Conservation (phyloP, 1,284 basidiomycete species). For the Farysia itapuensis region DNA sequence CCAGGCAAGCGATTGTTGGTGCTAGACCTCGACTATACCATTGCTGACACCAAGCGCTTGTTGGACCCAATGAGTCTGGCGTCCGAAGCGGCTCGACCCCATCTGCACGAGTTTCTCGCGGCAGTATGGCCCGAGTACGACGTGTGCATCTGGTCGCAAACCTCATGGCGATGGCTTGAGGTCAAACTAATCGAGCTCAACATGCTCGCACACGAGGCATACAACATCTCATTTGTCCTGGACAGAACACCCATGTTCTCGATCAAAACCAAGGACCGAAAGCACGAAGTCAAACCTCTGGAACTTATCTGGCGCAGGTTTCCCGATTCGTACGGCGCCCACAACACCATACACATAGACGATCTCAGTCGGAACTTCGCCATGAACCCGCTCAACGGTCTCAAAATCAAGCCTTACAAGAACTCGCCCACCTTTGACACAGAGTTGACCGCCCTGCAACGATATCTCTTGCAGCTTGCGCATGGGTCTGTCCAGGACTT, state of each 20-base stretch:
- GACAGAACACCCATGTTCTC: constrained; percentile 88
- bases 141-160: constrained; percentile 62
- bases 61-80: constrained; percentile 78
- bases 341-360: constrained; percentile 84
- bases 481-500: constrained; percentile 29
- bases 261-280: constrained; percentile 71
- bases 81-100: constrained; percentile 74
- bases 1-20: constrained; percentile 69
- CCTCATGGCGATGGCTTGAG: constrained; percentile 88
- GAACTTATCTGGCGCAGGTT: constrained; percentile 54
- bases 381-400: constrained; percentile 77
- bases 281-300: constrained; percentile 67
- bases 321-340: constrained; percentile 36
- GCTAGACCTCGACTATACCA: constrained; percentile 78
- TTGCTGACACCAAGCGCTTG: constrained; percentile 53
- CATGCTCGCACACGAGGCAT: constrained; percentile 65
- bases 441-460: constrained; percentile 29
- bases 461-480: constrained; percentile 42
- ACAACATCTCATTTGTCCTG: constrained; percentile 61
- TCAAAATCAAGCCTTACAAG: constrained; percentile 71
- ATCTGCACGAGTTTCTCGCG: constrained; percentile 74
- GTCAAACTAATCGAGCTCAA: constrained; percentile 83
- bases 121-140: constrained; percentile 56
- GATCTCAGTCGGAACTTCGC: constrained; percentile 79
- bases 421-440: constrained; percentile 43